Percentiles rank a stretch among this genome's conserved stretches.
phyloP scores from a whole-genome alignment of 2,329 filamentous ascomycete species.

The Teratosphaeria nubilosa region DNA sequence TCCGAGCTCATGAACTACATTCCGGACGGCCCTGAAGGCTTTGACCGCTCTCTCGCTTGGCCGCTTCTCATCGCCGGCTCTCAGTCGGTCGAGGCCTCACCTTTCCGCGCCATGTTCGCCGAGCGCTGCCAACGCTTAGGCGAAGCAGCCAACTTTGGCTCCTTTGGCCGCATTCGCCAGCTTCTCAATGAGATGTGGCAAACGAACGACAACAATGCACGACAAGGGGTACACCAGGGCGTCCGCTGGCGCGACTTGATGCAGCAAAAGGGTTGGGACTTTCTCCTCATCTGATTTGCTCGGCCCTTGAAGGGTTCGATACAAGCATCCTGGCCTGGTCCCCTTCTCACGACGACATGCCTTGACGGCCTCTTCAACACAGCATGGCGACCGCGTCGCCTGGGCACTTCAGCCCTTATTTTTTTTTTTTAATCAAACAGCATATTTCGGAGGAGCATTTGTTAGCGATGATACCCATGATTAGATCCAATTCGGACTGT shows the following conservation, averaged over 20 bases:
- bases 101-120: conserved; percentile 68
- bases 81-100: conserved; percentile 59
- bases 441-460: not conserved
- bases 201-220: conserved; percentile 54
- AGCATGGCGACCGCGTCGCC: conserved; percentile 25
- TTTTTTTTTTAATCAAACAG: not conserved
- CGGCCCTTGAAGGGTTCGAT: conserved; percentile 11
- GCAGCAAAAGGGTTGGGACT: conserved; percentile 84
- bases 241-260: conserved; percentile 94
- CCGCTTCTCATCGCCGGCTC: conserved; percentile 81
- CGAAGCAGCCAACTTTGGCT: conserved; percentile 68
- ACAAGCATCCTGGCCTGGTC: conserved; percentile 20
- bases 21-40: conserved; percentile 69
- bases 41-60: conserved; percentile 87
- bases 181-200: conserved; percentile 76
- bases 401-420: conserved; percentile 1
- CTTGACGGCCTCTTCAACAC: conserved; percentile 2
- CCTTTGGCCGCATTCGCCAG: conserved; percentile 71
- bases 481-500: not conserved
- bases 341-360: conserved; percentile 5
- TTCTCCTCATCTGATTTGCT: conserved; percentile 62
- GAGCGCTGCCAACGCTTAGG: conserved; percentile 66
- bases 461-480: conserved; percentile 14
- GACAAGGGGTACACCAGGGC: conserved; percentile 46
- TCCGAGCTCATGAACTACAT: conserved; percentile 69